Base-by-base conservation (phyloP, 352 stramenopile species). In the Globisporangium radiosum region DNA sequence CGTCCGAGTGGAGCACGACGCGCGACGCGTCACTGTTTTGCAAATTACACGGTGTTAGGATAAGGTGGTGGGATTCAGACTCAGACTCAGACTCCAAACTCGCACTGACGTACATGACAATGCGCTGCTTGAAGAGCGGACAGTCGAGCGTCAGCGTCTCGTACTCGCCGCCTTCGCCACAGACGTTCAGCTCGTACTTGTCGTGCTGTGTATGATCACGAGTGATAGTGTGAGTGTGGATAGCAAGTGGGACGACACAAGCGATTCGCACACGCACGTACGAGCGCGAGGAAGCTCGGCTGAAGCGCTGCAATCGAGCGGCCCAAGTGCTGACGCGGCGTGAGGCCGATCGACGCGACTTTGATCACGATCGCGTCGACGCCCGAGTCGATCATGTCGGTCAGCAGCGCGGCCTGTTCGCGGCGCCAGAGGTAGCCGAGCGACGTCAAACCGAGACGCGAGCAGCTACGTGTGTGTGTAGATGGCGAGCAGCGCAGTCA, bases 81-180 rank as follows among this genome's bases (percentile, higher is more conserved):
- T 33, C 25, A 3, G 25, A 33, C 25, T 33, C 25, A 33, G 25
- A 33, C 25, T 33, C 25, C 25, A 33, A 33, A 33, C 25, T 33
- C 25, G 25, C 25, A 33, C 25, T 10, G 13, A 66, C 72, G 33
- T 88, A 94, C 81, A 97, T 80, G 50, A 95, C 83, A 56, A 98
- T 95, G 14, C 90, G 78, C 65, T 97, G 92, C 62, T 96, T 92
- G 60, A 99, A 98, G 4, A 97, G 73, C 33, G 94, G 92, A 68
- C 90, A 99, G 80, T 99, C 94, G n/a, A 99, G 69, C 33, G 98
- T 98, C 38, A 99, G 78, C 2, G 96, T 98, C 80, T 99, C 97
- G 81, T 99, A 99, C 73, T 99, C 97, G 17, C 97, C 97, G 44
- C 97, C 97, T 82, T 99, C 97, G 14, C 97, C 97, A 45, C 96